Evolutionary conservation across 768 basidiomycete species (phyloP), one percentile per base, ranked within the genome.

Genomic region (Leccinum truebloodii): DNA sequence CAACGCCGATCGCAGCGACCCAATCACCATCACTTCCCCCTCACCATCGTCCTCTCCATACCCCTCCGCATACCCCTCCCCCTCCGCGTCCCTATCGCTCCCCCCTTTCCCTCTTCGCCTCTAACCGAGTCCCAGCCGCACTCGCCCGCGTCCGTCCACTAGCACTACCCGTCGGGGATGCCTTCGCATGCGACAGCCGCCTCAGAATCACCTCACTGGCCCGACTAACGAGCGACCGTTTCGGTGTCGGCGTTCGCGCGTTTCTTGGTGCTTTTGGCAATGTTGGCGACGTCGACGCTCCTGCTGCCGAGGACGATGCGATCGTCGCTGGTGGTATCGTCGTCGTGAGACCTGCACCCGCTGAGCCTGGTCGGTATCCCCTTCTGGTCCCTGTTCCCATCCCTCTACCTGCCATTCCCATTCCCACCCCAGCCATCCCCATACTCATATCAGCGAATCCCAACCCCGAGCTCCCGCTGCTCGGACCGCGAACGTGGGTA

Each of bases 131-230:
- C 37, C 37, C 37, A 37, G 37, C 37, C 37, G 18, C 18, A n/a
- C 18, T 1, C 39, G 1, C 8, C 8, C 39, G 18, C 39, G 18
- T 41, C 39, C 39, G 39, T 41, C 39, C 39, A 1, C 39, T 18
- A 37, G 6, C 18, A 41, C 18, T 18, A 9, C 18, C 14, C 49
- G 13, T 50, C 49, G 14, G 24, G 3, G 49, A 28, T 7, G 41
- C 3, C 20, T 28, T 34, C 58, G 70, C 65, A 52, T 62, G 64
- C 54, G 71, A 70, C 50, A 68, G 24, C 52, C 69, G 65, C 16
- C 63, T 62, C 20, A 73, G 39, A 10, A 73, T 58, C 9, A 69
- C 60, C 44, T 72, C 72, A 10, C 72, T 71, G 26, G 71, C 73
- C 30, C 30, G 30, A 30, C 28, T 30, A 2, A 30, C 28, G 28